Conservation (phyloP, 2,329 filamentous ascomycete genomes). For the Microsporum audouinii region DNA sequence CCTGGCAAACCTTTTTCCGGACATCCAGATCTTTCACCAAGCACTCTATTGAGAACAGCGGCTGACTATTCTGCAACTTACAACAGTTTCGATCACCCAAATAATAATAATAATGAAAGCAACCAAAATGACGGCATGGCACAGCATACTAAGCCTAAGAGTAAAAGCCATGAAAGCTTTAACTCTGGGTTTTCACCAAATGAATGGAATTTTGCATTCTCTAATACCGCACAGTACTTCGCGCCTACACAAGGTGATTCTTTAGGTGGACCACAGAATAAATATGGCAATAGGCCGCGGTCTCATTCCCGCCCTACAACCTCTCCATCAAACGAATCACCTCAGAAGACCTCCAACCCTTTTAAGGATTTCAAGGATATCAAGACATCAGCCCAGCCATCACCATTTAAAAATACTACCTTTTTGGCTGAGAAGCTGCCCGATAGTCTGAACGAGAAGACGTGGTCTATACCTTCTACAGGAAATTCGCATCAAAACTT, state of each 20-base stretch:
- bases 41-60: neutral
- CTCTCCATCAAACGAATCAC: constrained; percentile 13
- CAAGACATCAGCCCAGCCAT: constrained; percentile 12
- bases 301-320: constrained; percentile 13
- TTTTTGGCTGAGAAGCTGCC: constrained; percentile 32
- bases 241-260: constrained; percentile 18
- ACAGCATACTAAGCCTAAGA: constrained; percentile 20
- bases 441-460: constrained; percentile 26
- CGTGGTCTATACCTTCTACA: constrained; percentile 24
- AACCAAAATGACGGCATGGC: neutral
- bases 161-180: constrained; percentile 25
- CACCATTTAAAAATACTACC: constrained; percentile 23
- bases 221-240: constrained; percentile 27
- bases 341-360: neutral
- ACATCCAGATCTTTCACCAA: neutral
- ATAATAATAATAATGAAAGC: neutral
- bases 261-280: neutral
- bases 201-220: constrained; percentile 31
- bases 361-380: constrained; percentile 2
- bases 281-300: neutral
- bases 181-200: constrained; percentile 33
- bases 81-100: neutral
- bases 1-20: neutral
- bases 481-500: constrained; percentile 20
- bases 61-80: neutral